These are phyloP conservation scores for Phytopythium sindhum DNA, from an alignment of 352 stramenopile species.

Conservation along the genomic window DNA sequence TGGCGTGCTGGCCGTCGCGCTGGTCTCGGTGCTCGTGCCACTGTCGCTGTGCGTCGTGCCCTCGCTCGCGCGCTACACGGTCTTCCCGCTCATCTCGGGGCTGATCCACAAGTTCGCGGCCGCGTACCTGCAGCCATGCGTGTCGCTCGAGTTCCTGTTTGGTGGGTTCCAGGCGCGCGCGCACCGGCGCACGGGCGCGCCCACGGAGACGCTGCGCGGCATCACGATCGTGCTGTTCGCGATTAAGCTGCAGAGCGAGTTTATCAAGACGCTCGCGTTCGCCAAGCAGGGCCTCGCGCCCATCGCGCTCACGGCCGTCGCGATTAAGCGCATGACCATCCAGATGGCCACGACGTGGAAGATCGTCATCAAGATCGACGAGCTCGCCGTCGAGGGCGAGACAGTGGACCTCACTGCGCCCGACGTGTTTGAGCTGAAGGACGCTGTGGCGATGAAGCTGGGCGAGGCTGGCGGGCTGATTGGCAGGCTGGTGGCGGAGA, in stretches of 20 bases:
- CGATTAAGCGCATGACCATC: constrained; percentile 42
- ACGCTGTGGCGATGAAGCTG: constrained; percentile 57
- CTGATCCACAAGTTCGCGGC: constrained; percentile 53
- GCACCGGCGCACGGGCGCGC: constrained; percentile 7
- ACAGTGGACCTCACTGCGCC: constrained; percentile 43
- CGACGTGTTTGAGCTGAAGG: constrained; percentile 39
- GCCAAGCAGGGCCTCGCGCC: constrained; percentile 53
- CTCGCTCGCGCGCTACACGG: constrained; percentile 42
- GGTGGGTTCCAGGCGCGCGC: constrained; percentile 39
- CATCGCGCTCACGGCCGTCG: constrained; percentile 31
- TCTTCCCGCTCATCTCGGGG: constrained; percentile 54
- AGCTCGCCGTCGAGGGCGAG: constrained; percentile 34
- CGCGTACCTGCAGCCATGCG: constrained; percentile 47
- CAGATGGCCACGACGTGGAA: constrained; percentile 50
- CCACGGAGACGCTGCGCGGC: constrained; percentile 26
- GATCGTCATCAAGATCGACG: constrained; percentile 48
- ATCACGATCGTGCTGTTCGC: constrained; percentile 55
- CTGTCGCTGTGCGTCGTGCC: constrained; percentile 66
- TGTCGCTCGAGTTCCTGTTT: constrained; percentile 48
- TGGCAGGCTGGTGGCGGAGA: constrained; percentile 26
- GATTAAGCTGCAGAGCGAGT: constrained; percentile 43
- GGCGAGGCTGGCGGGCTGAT: constrained; percentile 37
- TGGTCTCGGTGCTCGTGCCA: constrained; percentile 52
- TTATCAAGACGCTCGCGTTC: constrained; percentile 57
- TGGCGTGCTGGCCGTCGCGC: constrained; percentile 41